Evolutionary conservation across 164 flowering plant species (phyloP), one percentile per base, ranked within the genome.

Genomic region (Nelumbo lutea): DNA sequence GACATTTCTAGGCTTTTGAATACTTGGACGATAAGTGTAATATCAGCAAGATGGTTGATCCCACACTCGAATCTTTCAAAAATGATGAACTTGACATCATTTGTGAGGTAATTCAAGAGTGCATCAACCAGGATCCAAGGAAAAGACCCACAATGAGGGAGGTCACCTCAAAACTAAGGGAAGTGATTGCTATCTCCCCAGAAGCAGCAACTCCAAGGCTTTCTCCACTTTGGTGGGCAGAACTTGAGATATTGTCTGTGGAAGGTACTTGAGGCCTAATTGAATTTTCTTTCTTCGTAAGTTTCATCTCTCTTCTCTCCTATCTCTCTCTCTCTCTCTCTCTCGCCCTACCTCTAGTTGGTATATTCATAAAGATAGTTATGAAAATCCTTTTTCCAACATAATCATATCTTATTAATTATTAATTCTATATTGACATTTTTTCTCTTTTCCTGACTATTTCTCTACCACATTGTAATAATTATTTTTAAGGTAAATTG

Each of bases 61-160:
- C 94, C 41, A 76, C 83, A 14, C 81, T 95, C 61, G 83, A 89
- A 70, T 78, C 87, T 15, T 85, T 87, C 83, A 89, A 92, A 75
- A 76, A 76, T 6, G 74, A 80, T 2, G 97, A 92, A 80, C 90
- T 95, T 10, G 88, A 86, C 9, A 70, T 84, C 42, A 75, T 90
- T 62, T 87, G 93, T 46, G 96, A 89, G 46, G 88, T 88, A 0
- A 89, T 92, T 61, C 76, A 76, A 70, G 87, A 85, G 27, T 27
- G 27, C 27, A 27, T 27, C 27, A 27, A 27, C 27, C 27, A 27
- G 27, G 27, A 27, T 27, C 27, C 27, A 27, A 27, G 27, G 27
- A 27, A 27, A 27, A 27, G 27, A 27, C 27, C 27, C 27, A 27
- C 27, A 27, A 27, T 27, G 27, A 27, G 27, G 27, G 27, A 27